Evolutionary conservation across 345 rosid genomes (phyloP), one percentile per base, ranked within the genome.

Genomic region (Ceriops zippeliana): DNA sequence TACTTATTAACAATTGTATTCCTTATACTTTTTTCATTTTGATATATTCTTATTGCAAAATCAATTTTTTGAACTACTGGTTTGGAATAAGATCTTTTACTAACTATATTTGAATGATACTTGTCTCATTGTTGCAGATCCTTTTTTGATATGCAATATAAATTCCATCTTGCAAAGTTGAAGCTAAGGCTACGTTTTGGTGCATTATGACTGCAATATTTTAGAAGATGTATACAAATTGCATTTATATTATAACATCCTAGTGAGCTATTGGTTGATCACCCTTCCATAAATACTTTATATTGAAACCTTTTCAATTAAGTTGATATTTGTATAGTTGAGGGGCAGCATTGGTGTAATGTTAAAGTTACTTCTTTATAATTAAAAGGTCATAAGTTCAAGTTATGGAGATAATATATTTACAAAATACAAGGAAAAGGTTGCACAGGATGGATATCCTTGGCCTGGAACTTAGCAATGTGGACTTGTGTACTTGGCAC

Each of bases 121-220:
- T 66, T 68, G 54, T 30, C 52, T 60, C 60, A 70, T 82, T 78
- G 63, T 66, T 78, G 78, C 89, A 93, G 98, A 80, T 93, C 98
- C 61, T 87, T 93, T 67, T 83, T 84, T 64, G 98, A 93, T 82
- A 86, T 97, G 52, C 97, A 93, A 66, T 93, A 90, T 76, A 65
- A 86, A 28, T 87, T 79, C 73, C 88, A 74, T 73, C 87, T 93
- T 59, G 78, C 89, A 27, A 93, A 89, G 84, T 82, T 93, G 74
- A 90, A 84, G 82, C 84, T 93, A 61, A 93, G 83, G 82, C 81
- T 93, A 62, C 80, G 98, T 59, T 87, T 93, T 58, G 84, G 97
- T n/a, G n/a, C 77, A 90, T 93, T 34, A 93, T 90, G 97, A 89
- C 88, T 66, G 66, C 85, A 68, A 86, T 93, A 53, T 93, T 90